phyloP scores from a whole-genome alignment of 2,329 filamentous ascomycete species.

The Lizonia empirigonia region DNA sequence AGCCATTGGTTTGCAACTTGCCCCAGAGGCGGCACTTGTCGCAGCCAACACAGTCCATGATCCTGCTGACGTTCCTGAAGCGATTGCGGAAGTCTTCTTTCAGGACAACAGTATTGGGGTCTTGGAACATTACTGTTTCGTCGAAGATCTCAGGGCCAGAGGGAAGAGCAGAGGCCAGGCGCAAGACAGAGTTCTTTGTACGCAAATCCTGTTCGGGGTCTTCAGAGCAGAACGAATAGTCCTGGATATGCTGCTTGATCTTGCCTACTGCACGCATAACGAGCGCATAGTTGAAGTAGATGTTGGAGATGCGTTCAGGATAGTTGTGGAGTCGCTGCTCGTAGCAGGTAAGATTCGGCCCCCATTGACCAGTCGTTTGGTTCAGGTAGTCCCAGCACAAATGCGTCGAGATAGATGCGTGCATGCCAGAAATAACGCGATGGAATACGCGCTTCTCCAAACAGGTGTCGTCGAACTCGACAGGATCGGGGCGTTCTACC shows the following conservation, averaged over 20 bases:
- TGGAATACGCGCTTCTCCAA: constrained; percentile 99
- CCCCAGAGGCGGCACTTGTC: constrained; percentile 99
- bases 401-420: constrained; percentile 95
- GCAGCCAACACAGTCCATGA: constrained; percentile 99
- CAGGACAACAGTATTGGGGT: constrained; percentile 70
- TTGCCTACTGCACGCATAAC: constrained; percentile 90
- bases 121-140: constrained; percentile 91
- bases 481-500: constrained; percentile 64
- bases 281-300: constrained; percentile 99
- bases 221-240: constrained; percentile 91
- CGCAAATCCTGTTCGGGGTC: constrained; percentile 77
- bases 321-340: constrained; percentile 79
- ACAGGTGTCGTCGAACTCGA: constrained; percentile 88
- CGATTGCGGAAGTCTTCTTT: constrained; percentile 98
- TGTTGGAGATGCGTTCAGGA: constrained; percentile 91
- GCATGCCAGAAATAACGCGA: constrained; percentile 94
- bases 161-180: constrained; percentile 72
- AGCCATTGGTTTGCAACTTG: constrained; percentile 93
- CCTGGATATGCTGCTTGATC: constrained; percentile 77
- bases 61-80: constrained; percentile 92
- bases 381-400: constrained; percentile 96
- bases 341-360: constrained; percentile 89
- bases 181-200: constrained; percentile 82
- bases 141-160: constrained; percentile 81
- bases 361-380: constrained; percentile 91